Conservation (phyloP, 1,139 yeast genomes). For the Arxiozyma heterogenica region DNA sequence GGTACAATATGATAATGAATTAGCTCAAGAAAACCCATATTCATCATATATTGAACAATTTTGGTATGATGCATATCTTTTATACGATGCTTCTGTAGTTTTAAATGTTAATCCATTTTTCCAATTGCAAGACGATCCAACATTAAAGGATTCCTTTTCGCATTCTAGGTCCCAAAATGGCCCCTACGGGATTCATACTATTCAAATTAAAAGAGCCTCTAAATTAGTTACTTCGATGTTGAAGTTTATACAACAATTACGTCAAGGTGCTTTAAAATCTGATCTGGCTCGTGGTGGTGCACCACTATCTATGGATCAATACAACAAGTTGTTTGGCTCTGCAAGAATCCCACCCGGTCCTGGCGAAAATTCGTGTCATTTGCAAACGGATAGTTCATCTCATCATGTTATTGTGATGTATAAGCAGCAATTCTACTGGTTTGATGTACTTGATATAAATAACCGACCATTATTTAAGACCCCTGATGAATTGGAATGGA, state of each 20-base stretch:
- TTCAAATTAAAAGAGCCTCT: slow-evolving; percentile 73
- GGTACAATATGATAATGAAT: slow-evolving; percentile 43
- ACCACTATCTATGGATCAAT: slow-evolving; percentile 83
- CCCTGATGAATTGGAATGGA: slow-evolving; percentile 66
- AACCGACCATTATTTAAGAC: slow-evolving; percentile 56
- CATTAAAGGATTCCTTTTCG: slow-evolving; percentile 40
- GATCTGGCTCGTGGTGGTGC: slow-evolving; percentile 57
- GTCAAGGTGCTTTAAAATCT: slow-evolving; percentile 66
- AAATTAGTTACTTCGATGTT: slow-evolving; percentile 69
- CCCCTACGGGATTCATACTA: slow-evolving; percentile 19
- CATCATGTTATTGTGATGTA: slow-evolving; percentile 79
- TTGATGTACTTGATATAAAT: slow-evolving; percentile 70
- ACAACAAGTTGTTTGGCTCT: slow-evolving; percentile 75
- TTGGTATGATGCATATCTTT: slow-evolving; percentile 84
- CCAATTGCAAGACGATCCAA: slow-evolving; percentile 82
- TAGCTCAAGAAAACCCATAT: slow-evolving; percentile 53
- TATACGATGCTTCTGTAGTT: slow-evolving; percentile 83
- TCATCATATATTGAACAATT: slow-evolving; percentile 82
- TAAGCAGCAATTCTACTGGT: slow-evolving; percentile 88
- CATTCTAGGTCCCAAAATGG: slow-evolving; percentile 8
- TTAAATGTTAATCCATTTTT: slow-evolving; percentile 82
- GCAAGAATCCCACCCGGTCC: slow-evolving; percentile 71
- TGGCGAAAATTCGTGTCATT: slow-evolving; percentile 52
- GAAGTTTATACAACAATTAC: slow-evolving; percentile 68
- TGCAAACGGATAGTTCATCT: slow-evolving; percentile 69